These are phyloP conservation scores for Amesomyces nigricolor DNA, from an alignment of 2,329 filamentous ascomycete genomes.

Conservation along the genomic window DNA sequence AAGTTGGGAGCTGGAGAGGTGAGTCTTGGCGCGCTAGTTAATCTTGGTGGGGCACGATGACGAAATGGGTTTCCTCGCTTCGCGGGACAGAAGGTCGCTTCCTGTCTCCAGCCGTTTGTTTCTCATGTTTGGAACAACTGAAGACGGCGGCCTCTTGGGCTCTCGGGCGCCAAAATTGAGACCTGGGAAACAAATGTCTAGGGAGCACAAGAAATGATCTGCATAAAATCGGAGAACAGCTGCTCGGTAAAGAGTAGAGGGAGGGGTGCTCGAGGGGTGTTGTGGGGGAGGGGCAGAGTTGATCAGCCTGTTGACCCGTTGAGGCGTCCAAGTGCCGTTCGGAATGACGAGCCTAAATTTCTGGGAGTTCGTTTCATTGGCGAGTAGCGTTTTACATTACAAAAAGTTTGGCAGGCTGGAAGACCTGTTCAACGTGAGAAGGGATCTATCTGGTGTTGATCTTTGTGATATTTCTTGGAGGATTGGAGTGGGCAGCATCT, in stretches of 20 bases:
- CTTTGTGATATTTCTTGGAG: too few relatives aligned
- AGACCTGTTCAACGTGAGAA: too few relatives aligned
- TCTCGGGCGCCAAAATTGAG: too few relatives aligned
- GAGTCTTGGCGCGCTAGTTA: constrained; percentile 8
- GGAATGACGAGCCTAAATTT: neutral
- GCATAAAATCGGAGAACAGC: too few relatives aligned
- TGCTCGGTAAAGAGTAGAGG: neutral
- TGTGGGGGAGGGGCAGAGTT: constrained; percentile 11
- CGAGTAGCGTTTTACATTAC: neutral
- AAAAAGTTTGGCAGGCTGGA: too few relatives aligned
- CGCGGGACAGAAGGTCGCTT: neutral
- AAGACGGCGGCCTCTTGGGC: too few relatives aligned
- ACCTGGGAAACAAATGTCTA: too few relatives aligned
- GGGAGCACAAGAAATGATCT: too few relatives aligned
- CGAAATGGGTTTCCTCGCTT: constrained; percentile 11
- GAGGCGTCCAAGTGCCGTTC: neutral
- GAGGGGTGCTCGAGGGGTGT: neutral
- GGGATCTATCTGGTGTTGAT: neutral
- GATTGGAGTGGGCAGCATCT: too few relatives aligned
- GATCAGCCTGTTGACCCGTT: neutral
- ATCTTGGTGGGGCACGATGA: constrained; percentile 12
- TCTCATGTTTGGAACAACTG: too few relatives aligned
- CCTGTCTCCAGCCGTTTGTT: neutral
- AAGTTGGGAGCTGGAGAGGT: neutral
- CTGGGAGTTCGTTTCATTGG: neutral